These are phyloP conservation scores for Trematosphaeria pertusa DNA, from an alignment of 2,329 filamentous ascomycete genomes.

Conservation along the genomic window DNA sequence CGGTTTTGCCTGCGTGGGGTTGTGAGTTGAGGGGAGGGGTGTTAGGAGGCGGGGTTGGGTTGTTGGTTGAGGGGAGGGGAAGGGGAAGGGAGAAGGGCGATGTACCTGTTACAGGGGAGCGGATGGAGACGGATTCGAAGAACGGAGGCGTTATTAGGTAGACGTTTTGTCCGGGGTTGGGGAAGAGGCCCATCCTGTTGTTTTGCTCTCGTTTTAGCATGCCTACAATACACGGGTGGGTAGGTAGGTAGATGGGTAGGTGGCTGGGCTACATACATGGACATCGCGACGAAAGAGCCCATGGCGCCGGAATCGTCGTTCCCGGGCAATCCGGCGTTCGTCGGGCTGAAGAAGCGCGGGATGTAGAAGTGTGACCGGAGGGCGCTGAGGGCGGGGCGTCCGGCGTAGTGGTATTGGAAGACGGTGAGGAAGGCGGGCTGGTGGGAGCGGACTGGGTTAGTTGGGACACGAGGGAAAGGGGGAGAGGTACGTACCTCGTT, in stretches of 20 bases:
- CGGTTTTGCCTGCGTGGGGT: conserved; percentile 36
- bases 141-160: conserved; percentile 54
- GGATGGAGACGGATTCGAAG: conserved; percentile 49
- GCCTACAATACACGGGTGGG: too few species aligned
- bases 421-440: conserved; percentile 52
- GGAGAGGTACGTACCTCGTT: conserved; percentile 43
- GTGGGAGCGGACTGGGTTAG: background rate
- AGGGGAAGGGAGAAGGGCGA: background rate
- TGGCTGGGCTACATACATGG: conserved; percentile 51
- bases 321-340: conserved; percentile 47
- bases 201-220: conserved; percentile 37
- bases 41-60: too few species aligned
- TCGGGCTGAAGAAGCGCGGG: conserved; percentile 49
- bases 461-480: background rate
- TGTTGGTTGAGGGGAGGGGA: background rate
- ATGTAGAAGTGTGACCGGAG: conserved; percentile 52
- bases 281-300: conserved; percentile 51
- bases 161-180: conserved; percentile 53
- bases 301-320: conserved; percentile 53
- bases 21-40: background rate
- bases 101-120: conserved; percentile 38
- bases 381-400: conserved; percentile 49
- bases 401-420: conserved; percentile 54
- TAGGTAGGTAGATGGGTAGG: conserved; percentile 45
- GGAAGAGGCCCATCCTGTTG: conserved; percentile 51